Conservation (phyloP, 768 basidiomycete genomes). For the Trametes gibbosa region DNA sequence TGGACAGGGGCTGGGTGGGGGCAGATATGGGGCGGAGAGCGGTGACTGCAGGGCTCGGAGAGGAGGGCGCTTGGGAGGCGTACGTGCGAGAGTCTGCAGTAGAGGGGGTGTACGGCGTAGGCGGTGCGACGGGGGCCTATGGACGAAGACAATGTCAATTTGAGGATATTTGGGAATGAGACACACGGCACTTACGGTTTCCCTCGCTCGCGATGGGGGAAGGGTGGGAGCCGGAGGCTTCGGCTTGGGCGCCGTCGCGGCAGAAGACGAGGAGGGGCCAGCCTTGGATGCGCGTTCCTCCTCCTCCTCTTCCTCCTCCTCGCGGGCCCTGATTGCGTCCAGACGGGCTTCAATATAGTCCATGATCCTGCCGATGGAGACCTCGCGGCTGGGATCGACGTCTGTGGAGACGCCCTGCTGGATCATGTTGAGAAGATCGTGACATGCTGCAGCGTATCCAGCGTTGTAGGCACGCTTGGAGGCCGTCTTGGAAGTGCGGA, state of each 20-base stretch:
- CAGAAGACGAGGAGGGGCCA: constrained; percentile 17
- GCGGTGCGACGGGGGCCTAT: constrained; percentile 11
- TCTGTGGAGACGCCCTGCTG: constrained; percentile 77
- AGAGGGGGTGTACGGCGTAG: constrained; percentile 29
- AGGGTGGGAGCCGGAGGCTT: constrained; percentile 11
- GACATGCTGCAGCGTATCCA: constrained; percentile 77
- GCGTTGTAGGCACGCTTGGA: constrained; percentile 80
- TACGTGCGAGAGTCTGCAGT: constrained; percentile 17
- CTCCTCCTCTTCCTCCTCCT: constrained; percentile 83
- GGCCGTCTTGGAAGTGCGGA: constrained; percentile 72
- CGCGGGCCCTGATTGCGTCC: constrained; percentile 69
- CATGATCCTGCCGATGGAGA: constrained; percentile 78
- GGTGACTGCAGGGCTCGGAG: constrained; percentile 19
- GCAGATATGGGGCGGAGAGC: constrained; percentile 17
- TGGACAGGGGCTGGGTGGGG: constrained; percentile 12
- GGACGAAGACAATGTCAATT: background rate
- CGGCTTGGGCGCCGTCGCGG: constrained; percentile 16
- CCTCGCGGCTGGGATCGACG: constrained; percentile 47
- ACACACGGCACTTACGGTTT: constrained; percentile 3
- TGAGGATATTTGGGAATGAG: background rate
- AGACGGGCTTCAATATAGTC: constrained; percentile 83
- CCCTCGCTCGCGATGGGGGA: background rate
- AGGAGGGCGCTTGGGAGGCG: constrained; percentile 15
- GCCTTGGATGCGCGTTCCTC: constrained; percentile 54
- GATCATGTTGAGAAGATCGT: constrained; percentile 77